Percentiles rank a stretch among this genome's conserved stretches.
Conservation (phyloP, 805 yeast species). For the Saccharomycopsis sp. region DNA sequence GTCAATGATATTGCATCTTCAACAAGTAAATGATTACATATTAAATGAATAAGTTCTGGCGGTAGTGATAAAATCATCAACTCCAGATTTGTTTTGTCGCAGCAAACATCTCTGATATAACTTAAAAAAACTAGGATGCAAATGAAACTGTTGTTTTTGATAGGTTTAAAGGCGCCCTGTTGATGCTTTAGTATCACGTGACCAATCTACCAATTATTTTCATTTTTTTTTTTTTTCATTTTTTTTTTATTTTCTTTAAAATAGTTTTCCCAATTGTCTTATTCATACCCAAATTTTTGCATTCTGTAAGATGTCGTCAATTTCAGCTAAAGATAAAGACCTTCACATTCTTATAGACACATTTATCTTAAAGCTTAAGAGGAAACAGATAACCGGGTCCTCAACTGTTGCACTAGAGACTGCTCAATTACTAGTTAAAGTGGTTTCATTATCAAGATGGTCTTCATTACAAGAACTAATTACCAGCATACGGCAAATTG, state of each 20-base stretch:
- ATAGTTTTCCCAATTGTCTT: too few relatives aligned
- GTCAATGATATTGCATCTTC: too few relatives aligned
- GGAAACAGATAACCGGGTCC: conserved; percentile 80
- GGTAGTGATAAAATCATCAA: too few relatives aligned
- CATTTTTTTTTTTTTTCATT: background rate
- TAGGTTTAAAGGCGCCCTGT: too few relatives aligned
- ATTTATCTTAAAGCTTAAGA: conserved; percentile 48
- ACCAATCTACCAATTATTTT: background rate
- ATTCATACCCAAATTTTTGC: background rate
- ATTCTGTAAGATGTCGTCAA: conserved; percentile 11
- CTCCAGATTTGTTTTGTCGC: too few relatives aligned
- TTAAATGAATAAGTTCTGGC: too few relatives aligned
- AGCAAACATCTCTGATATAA: too few relatives aligned
- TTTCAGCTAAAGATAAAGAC: conserved; percentile 26
- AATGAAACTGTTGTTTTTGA: too few relatives aligned
- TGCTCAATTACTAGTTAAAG: conserved; percentile 79
- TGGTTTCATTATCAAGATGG: conserved; percentile 88
- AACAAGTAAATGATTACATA: too few relatives aligned
- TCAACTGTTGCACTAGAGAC: conserved; percentile 79
- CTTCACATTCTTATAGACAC: conserved; percentile 36
- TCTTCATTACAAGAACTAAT: conserved; percentile 66
- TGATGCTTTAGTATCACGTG: conserved; percentile 1
- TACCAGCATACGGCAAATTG: conserved; percentile 63
- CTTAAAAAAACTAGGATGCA: too few relatives aligned
- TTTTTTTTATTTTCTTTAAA: background rate